Base-by-base conservation (phyloP, 257 asterid genomes). In the Solanum sejunctum region DNA sequence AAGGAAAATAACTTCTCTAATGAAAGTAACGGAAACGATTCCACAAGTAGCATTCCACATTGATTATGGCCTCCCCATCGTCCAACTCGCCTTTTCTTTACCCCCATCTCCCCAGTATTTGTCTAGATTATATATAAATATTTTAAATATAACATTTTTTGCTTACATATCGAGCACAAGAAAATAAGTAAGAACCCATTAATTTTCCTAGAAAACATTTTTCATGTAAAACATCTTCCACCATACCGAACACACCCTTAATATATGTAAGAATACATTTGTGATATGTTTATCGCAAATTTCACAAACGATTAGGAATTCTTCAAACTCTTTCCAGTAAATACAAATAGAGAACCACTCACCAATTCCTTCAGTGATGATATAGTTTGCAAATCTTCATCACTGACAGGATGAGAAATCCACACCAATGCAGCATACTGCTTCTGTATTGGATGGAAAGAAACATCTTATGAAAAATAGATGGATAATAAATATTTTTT, bases 351-450 rank as follows among this genome's bases (percentile, higher is more conserved):
- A 61, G 54, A 36, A 81, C 2, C 7, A 55, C 88, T 87, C 54
- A 96, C 99, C 95, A 91, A 84, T 84, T 95, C 98, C 88, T 84
- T 90, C 64, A 85, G 84, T 17, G 94, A 91, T 9, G 93, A 85
- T 86, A 96, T 80, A 41, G 89, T 87, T 79, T 84, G 86, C 84
- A 86, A 77, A 90, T 93, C 98, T 1, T 88, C 92, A 86, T 92
- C 84, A 28, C 84, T 81, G 21, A 96, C 85, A 52, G 95, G 93
- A 82, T 93, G 98, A 80, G 98, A 91, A 85, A 91, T 93, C 99
- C 98, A 96, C 84, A 95, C 99, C 51, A 96, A 88, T 80, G 98
- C 99, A 81, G 93, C 89, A 84, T 96, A 96, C 84, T 96, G 97
- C 91, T 96, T 96, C 98, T 96, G 97, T 90, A 83, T 17, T 66